phyloP scores from a whole-genome alignment of 2,329 filamentous ascomycete species.

The Aspergillus sp. region DNA sequence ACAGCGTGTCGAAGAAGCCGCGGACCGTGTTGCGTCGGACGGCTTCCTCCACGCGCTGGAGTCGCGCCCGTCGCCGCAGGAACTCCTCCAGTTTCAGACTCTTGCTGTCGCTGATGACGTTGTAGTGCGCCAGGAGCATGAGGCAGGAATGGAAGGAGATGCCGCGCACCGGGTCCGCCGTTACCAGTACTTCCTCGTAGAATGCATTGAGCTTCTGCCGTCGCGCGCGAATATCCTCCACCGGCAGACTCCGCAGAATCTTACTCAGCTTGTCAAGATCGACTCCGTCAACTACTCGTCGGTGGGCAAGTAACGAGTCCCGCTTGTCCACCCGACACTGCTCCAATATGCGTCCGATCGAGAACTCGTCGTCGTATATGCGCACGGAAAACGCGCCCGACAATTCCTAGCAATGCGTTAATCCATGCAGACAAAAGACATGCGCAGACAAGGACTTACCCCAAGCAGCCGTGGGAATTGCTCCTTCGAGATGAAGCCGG shows the following conservation, averaged over 20 bases:
- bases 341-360: slow-evolving; percentile 80
- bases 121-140: slow-evolving; percentile 97
- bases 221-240: slow-evolving; percentile 69
- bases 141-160: slow-evolving; percentile 89
- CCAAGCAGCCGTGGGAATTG: slow-evolving; percentile 83
- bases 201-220: slow-evolving; percentile 87
- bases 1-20: slow-evolving; percentile 91
- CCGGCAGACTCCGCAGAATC: slow-evolving; percentile 70
- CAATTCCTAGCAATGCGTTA: slow-evolving; percentile 57
- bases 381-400: slow-evolving; percentile 97
- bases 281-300: slow-evolving; percentile 53
- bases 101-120: slow-evolving; percentile 97
- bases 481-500: slow-evolving; percentile 86
- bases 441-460: slow-evolving; percentile 44
- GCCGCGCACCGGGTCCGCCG: slow-evolving; percentile 81
- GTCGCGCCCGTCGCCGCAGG: slow-evolving; percentile 77
- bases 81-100: slow-evolving; percentile 93
- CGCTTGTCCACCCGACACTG: slow-evolving; percentile 65
- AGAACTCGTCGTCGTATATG: slow-evolving; percentile 88
- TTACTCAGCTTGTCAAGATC: slow-evolving; percentile 74
- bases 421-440: not conserved
- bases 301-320: slow-evolving; percentile 36
- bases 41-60: slow-evolving; percentile 93
- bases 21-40: slow-evolving; percentile 86
- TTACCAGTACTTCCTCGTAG: slow-evolving; percentile 93